phyloP scores from a whole-genome alignment of 192 early-diverging fungal species.

The Coemansia sp. region DNA sequence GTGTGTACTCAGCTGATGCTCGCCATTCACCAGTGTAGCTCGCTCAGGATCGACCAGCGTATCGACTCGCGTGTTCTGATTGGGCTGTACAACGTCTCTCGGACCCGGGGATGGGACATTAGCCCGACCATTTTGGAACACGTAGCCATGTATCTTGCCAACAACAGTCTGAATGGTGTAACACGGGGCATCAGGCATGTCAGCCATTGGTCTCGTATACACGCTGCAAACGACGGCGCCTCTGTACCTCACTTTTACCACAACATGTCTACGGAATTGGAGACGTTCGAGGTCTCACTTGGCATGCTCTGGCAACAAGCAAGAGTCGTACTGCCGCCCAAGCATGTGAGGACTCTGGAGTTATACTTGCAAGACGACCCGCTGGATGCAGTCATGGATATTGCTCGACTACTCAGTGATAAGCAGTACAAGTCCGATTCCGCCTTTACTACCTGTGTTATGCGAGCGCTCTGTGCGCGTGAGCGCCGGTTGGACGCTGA shows the following conservation, averaged over 20 bases:
- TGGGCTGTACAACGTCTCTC: slow-evolving; percentile 18
- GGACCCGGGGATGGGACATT: slow-evolving; percentile 23
- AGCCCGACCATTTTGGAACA: slow-evolving; percentile 17
- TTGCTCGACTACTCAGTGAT: slow-evolving; percentile 10
- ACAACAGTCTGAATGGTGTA: slow-evolving; percentile 13
- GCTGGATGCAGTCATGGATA: slow-evolving; percentile 17
- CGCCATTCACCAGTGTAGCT: slow-evolving; percentile 25
- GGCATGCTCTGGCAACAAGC: background rate
- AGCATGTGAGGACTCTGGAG: background rate
- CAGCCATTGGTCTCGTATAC: slow-evolving; percentile 5
- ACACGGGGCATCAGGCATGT: background rate
- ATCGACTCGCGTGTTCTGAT: slow-evolving; percentile 20
- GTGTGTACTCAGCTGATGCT: slow-evolving; percentile 35
- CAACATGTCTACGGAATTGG: background rate
- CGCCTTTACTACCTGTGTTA: slow-evolving; percentile 6
- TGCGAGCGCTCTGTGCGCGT: slow-evolving; percentile 24
- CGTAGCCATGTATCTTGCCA: slow-evolving; percentile 29
- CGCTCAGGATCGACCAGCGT: background rate
- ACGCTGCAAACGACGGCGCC: background rate
- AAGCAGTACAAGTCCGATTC: background rate
- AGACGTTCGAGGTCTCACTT: slow-evolving; percentile 7
- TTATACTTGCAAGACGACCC: background rate
- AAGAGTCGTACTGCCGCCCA: background rate
- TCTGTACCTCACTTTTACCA: background rate
- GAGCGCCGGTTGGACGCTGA: slow-evolving; percentile 31